A percentile compares a stretch with the other conserved stretches of the same genome.
Evolutionary conservation across 768 basidiomycete genomes (phyloP).

Genomic region (Collybia mongolica): DNA sequence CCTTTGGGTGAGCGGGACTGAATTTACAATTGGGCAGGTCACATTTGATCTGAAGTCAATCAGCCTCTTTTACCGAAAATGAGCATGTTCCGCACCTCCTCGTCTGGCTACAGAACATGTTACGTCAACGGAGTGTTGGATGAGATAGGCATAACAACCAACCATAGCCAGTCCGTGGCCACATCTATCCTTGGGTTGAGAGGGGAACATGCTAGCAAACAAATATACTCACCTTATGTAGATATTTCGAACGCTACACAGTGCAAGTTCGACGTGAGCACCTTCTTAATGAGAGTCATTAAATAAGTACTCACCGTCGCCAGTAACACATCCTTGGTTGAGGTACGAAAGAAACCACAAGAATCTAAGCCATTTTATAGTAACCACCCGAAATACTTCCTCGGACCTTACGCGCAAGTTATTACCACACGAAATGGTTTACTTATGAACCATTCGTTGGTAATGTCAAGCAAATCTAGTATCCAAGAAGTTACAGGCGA

Average conservation of each 20-base stretch:
- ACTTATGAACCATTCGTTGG: background rate
- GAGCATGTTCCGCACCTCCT: constrained; percentile 39
- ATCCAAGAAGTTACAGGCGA: constrained; percentile 7
- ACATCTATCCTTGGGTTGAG: constrained; percentile 36
- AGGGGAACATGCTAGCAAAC: background rate
- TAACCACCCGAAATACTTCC: constrained; percentile 10
- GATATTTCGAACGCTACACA: constrained; percentile 51
- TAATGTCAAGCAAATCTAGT: constrained; percentile 9
- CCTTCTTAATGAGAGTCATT: background rate
- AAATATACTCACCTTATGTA: constrained; percentile 44
- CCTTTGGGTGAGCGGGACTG: constrained; percentile 51
- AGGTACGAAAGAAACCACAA: constrained; percentile 10
- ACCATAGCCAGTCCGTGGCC: constrained; percentile 54
- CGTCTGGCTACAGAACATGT: constrained; percentile 44
- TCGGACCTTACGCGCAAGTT: constrained; percentile 15
- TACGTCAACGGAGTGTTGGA: constrained; percentile 2
- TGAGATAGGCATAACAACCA: constrained; percentile 14
- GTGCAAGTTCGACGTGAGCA: constrained; percentile 17
- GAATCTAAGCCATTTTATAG: constrained; percentile 23
- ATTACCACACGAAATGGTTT: constrained; percentile 13
- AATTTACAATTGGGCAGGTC: constrained; percentile 61
- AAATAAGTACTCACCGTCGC: constrained; percentile 44
- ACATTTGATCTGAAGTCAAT: constrained; percentile 54
- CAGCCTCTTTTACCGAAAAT: background rate
- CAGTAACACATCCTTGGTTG: constrained; percentile 52